Percentiles rank a stretch among this genome's conserved stretches.
phyloP scores from a whole-genome alignment of 2,329 filamentous ascomycete genomes.

The Metarhizium guizhouense region DNA sequence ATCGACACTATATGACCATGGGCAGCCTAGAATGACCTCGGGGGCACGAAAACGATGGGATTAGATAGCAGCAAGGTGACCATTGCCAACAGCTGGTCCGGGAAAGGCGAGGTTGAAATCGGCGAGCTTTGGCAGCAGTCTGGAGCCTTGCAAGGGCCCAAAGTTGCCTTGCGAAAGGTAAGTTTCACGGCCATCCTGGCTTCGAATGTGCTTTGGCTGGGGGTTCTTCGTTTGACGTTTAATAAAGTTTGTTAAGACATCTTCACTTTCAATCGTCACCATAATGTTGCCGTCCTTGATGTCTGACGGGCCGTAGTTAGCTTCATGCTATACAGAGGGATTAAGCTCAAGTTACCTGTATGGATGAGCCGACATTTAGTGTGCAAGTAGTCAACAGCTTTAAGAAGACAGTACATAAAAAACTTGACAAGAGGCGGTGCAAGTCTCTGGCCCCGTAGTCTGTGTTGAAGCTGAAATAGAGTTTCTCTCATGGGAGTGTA shows the following conservation, averaged over 20 bases:
- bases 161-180: conserved; percentile 11
- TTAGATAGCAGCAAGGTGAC: conserved; percentile 12
- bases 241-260: not conserved
- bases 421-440: conserved; percentile 9
- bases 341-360: not conserved
- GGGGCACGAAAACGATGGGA: conserved; percentile 13
- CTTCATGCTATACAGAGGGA: not conserved
- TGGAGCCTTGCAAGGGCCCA: conserved; percentile 7
- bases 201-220: conserved; percentile 3
- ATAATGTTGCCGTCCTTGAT: conserved; percentile 15
- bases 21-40: conserved; percentile 15
- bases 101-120: not conserved
- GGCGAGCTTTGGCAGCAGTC: not conserved
- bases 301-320: conserved; percentile 6
- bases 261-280: conserved; percentile 3
- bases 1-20: conserved; percentile 11
- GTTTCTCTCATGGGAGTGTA: conserved; percentile 15
- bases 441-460: conserved; percentile 9
- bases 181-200: conserved; percentile 5
- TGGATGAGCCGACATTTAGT: not conserved
- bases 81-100: not conserved
- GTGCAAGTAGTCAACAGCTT: not conserved
- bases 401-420: conserved; percentile 8
- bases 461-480: conserved; percentile 9
- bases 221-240: not conserved